Percentiles rank a stretch among this genome's conserved stretches.
These are phyloP conservation scores for Adansonia grandidieri DNA, from an alignment of 441 rosid genomes.

Conservation along the genomic window DNA sequence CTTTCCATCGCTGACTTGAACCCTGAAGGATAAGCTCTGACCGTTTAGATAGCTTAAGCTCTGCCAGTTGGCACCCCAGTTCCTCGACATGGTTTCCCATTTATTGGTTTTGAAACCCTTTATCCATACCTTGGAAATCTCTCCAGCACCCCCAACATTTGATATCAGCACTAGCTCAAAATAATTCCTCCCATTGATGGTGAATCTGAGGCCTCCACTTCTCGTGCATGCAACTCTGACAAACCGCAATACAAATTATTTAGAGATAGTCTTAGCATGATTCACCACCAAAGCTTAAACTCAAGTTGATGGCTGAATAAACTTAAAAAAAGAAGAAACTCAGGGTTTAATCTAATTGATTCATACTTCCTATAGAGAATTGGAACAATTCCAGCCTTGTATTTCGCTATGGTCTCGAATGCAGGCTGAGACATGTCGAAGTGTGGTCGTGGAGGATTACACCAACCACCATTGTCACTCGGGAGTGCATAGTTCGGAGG, in stretches of 20 bases:
- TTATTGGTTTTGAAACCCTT: slow-evolving; percentile 53
- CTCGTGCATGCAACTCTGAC: slow-evolving; percentile 56
- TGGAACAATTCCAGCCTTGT: slow-evolving; percentile 67
- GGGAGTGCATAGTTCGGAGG: slow-evolving; percentile 70
- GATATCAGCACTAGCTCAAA: slow-evolving; percentile 68
- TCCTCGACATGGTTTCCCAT: slow-evolving; percentile 69
- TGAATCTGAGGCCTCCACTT: slow-evolving; percentile 63
- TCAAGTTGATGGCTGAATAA: neutral
- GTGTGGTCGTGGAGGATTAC: slow-evolving; percentile 69
- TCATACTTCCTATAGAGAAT: slow-evolving; percentile 51
- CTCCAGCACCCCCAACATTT: slow-evolving; percentile 72
- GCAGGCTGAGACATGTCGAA: slow-evolving; percentile 76
- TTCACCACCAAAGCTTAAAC: neutral
- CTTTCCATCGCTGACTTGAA: slow-evolving; percentile 53
- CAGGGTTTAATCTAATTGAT: too few relatives aligned
- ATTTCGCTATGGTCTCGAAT: slow-evolving; percentile 61
- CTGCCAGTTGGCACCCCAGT: slow-evolving; percentile 79
- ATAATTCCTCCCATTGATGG: slow-evolving; percentile 56
- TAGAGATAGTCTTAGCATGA: neutral
- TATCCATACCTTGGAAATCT: slow-evolving; percentile 54
- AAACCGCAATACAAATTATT: neutral
- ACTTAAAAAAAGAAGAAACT: neutral
- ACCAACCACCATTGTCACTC: slow-evolving; percentile 75
- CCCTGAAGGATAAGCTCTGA: slow-evolving; percentile 62
- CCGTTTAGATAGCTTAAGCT: slow-evolving; percentile 60